These are phyloP conservation scores for Pholiota conissans DNA, from an alignment of 768 basidiomycete genomes.

Conservation along the genomic window DNA sequence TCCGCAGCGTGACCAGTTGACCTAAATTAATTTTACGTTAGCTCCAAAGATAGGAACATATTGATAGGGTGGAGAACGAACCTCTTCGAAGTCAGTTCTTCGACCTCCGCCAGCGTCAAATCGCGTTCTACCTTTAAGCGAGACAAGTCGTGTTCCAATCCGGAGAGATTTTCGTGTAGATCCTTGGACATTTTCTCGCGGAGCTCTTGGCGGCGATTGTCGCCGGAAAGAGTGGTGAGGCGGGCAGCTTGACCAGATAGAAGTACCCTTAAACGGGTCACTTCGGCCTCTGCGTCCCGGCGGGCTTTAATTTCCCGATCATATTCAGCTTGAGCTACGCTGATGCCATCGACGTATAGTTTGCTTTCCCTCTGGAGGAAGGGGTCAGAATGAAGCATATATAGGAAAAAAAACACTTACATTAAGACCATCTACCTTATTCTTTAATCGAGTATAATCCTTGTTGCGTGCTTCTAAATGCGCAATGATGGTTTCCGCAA, in stretches of 20 bases:
- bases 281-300: slow-evolving; percentile 90
- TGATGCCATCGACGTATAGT: slow-evolving; percentile 89
- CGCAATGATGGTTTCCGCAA: slow-evolving; percentile 69
- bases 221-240: slow-evolving; percentile 82
- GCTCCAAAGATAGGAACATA: slow-evolving; percentile 6
- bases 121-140: slow-evolving; percentile 89
- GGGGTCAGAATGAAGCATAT: slow-evolving; percentile 4
- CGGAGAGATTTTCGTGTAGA: slow-evolving; percentile 70
- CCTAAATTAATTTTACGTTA: slow-evolving; percentile 11
- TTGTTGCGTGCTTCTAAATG: slow-evolving; percentile 65
- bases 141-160: slow-evolving; percentile 83
- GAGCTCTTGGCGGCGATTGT: slow-evolving; percentile 74
- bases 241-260: slow-evolving; percentile 89
- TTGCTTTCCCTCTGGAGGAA: slow-evolving; percentile 77
- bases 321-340: slow-evolving; percentile 92
- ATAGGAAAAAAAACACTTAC: slow-evolving; percentile 46
- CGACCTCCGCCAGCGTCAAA: slow-evolving; percentile 89
- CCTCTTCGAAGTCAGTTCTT: slow-evolving; percentile 83
- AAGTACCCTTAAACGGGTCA: slow-evolving; percentile 79
- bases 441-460: slow-evolving; percentile 65
- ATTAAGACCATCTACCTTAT: slow-evolving; percentile 84
- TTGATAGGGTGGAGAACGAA: slow-evolving; percentile 35
- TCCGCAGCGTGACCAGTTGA: slow-evolving; percentile 32
- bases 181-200: slow-evolving; percentile 81
- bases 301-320: slow-evolving; percentile 87